These are phyloP conservation scores for Stephanodiscus triporus DNA, from an alignment of 108 stramenopile species.

Conservation along the genomic window DNA sequence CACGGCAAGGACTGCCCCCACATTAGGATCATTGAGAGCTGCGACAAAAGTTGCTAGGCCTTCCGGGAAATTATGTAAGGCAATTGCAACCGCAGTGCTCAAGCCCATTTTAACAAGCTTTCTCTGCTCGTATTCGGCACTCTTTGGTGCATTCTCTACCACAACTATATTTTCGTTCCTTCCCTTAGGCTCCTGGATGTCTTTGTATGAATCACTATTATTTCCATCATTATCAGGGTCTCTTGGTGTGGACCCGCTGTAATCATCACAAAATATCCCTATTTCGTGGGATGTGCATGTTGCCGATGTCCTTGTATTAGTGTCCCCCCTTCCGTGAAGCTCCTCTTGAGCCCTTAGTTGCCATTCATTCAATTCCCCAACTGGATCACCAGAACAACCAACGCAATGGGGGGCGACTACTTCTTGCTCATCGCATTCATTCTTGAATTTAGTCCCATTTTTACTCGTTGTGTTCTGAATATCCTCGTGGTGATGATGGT, in stretches of 20 bases:
- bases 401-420: constrained; percentile 29
- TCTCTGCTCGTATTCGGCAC: constrained; percentile 27
- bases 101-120: constrained; percentile 63
- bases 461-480: constrained; percentile 11
- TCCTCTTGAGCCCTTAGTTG: constrained; percentile 40
- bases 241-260: constrained; percentile 10
- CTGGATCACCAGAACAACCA: constrained; percentile 48
- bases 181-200: constrained; percentile 5
- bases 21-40: constrained; percentile 66
- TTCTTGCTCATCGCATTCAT: constrained; percentile 8
- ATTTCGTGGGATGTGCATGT: constrained; percentile 21
- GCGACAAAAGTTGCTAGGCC: constrained; percentile 91
- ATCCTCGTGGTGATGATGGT: constrained; percentile 8
- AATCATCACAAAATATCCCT: constrained; percentile 10
- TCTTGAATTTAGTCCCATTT: constrained; percentile 1
- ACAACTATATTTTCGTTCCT: constrained; percentile 16
- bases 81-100: constrained; percentile 80
- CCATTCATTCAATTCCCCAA: constrained; percentile 49
- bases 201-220: constrained; percentile 12
- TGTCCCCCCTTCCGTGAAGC: constrained; percentile 11
- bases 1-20: constrained; percentile 79
- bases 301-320: constrained; percentile 24
- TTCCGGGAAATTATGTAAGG: constrained; percentile 91
- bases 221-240: constrained; percentile 9
- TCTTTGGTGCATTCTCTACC: constrained; percentile 26